These are phyloP conservation scores for Antrodiella citrinella DNA, from an alignment of 768 basidiomycete genomes.

Conservation along the genomic window DNA sequence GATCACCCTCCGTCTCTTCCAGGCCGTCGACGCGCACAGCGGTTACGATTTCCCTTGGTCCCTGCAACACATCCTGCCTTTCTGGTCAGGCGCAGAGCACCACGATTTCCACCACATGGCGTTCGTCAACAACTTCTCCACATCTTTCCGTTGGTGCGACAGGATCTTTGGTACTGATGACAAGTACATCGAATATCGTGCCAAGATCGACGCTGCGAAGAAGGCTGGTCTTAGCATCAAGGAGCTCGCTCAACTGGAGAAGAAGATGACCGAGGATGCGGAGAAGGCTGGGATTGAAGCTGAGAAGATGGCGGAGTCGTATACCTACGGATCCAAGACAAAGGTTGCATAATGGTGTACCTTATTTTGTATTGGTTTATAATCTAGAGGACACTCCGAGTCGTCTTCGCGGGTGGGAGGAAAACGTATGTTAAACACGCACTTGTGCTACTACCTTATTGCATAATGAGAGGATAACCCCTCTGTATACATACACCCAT, in stretches of 20 bases:
- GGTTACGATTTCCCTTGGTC: conserved; percentile 99
- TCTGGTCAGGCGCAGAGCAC: conserved; percentile 97
- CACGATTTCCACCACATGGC: conserved; percentile 99
- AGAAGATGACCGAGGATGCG: conserved; percentile 55
- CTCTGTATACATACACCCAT: no score
- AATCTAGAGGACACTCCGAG: not conserved
- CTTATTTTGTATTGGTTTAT: not conserved
- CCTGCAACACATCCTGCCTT: conserved; percentile 81
- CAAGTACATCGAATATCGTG: conserved; percentile 80
- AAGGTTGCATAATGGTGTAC: conserved; percentile 5
- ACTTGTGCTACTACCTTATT: not conserved
- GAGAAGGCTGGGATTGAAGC: conserved; percentile 67
- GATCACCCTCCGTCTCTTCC: conserved; percentile 91
- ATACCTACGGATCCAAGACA: conserved; percentile 16
- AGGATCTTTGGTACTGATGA: conserved; percentile 81
- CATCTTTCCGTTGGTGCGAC: conserved; percentile 94
- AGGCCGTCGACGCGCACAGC: conserved; percentile 95
- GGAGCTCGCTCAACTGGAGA: conserved; percentile 48
- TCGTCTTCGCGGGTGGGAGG: not conserved
- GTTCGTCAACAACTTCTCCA: conserved; percentile 89
- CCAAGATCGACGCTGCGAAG: conserved; percentile 56
- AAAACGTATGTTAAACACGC: not conserved
- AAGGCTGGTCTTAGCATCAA: conserved; percentile 35
- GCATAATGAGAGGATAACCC: not conserved
- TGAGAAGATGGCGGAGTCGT: conserved; percentile 41